phyloP scores from a whole-genome alignment of 2,329 filamentous ascomycete genomes.

The Sporothrix schenckii region DNA sequence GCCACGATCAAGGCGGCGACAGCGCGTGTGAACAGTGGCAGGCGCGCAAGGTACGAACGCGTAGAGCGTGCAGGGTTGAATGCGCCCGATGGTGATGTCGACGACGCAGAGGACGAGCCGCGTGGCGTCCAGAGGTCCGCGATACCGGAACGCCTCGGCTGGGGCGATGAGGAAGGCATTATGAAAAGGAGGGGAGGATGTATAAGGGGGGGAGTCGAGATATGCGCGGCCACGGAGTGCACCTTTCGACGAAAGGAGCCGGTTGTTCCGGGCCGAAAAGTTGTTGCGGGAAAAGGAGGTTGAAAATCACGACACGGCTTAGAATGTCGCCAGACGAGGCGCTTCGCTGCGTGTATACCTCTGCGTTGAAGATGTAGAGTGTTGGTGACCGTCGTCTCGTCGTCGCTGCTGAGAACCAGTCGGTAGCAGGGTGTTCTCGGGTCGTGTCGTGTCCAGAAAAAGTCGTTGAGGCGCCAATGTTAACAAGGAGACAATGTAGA shows the following conservation, averaged over 20 bases:
- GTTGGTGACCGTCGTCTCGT: background rate
- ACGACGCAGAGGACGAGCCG: background rate
- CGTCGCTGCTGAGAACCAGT: conserved; percentile 11
- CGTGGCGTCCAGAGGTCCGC: conserved; percentile 33
- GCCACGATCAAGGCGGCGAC: conserved; percentile 67
- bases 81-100: conserved; percentile 38
- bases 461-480: background rate
- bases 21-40: conserved; percentile 84
- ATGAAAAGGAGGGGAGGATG: background rate
- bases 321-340: background rate
- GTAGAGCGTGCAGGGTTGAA: conserved; percentile 71
- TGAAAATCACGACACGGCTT: background rate
- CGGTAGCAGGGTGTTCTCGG: conserved; percentile 7
- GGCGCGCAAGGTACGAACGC: conserved; percentile 76
- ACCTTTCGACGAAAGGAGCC: background rate
- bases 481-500: background rate
- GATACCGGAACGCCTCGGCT: conserved; percentile 30
- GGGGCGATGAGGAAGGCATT: conserved; percentile 34
- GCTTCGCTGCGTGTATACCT: background rate
- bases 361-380: background rate
- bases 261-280: background rate
- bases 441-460: background rate
- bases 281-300: background rate
- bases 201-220: background rate
- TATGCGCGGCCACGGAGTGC: background rate